These are phyloP conservation scores for Eryngium alpinum DNA, from an alignment of 140 eudicot genomes.

Conservation along the genomic window DNA sequence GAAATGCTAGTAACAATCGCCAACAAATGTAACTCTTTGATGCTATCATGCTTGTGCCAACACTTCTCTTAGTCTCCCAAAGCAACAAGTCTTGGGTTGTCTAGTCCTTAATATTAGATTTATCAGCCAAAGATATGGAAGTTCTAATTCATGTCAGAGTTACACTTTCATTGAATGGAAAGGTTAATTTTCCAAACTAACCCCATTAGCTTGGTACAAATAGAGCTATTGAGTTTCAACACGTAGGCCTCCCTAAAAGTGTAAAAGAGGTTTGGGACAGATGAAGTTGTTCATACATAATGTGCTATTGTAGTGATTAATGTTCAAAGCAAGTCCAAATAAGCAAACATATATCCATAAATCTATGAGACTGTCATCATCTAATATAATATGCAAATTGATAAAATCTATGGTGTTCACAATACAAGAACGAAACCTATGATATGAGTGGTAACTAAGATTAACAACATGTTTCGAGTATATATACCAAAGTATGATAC, in stretches of 20 bases:
- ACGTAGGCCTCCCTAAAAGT: neutral
- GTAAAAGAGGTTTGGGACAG: neutral
- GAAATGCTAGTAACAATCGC: neutral
- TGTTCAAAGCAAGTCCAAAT: no score
- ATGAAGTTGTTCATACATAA: neutral
- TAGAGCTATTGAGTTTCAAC: neutral
- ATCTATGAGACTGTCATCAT: neutral
- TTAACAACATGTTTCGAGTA: neutral
- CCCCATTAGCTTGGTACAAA: neutral
- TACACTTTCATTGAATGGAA: neutral
- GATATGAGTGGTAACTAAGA: neutral
- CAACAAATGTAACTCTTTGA: neutral
- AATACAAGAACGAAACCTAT: neutral
- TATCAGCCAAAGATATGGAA: neutral
- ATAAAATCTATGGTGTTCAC: no score
- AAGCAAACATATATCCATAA: neutral
- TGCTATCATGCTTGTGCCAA: neutral
- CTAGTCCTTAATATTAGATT: neutral
- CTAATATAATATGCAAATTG: neutral
- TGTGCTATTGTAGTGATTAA: no score
- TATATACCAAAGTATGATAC: neutral
- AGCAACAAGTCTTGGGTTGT: neutral
- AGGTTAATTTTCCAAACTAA: neutral
- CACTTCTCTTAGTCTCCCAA: neutral
- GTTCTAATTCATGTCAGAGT: neutral